Base-by-base conservation (phyloP, 306 rosid species). In the Medicago ruthenica region DNA sequence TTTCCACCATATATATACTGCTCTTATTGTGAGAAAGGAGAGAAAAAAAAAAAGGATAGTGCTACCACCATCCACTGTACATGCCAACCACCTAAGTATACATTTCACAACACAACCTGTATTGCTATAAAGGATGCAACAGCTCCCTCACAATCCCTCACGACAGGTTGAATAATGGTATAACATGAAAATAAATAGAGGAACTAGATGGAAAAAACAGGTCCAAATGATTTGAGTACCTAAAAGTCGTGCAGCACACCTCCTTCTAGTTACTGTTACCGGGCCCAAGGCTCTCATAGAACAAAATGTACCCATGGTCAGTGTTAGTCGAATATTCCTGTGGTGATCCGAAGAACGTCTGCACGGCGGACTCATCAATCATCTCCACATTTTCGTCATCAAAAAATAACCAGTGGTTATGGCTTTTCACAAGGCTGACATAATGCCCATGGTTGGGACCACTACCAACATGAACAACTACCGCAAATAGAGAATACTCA, bases 361-460 rank as follows among this genome's bases (percentile, higher is more conserved):
- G 99, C 90, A 96, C 99, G 8, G 93, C 93, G 7, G 98, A 90
- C 87, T 96, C 99, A 34, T 96, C 99, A 73, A 92, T 96, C 90
- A 92, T 96, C 89, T 96, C 99, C 64, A 96, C 98, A 64, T 92
- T 96, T 82, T 96, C 99, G 22, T 96, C 99, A 11, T 96, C 99
- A 76, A 96, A 96, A 88, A 96, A 96, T 76, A 96, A 79, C 99
- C 99, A 96, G 86, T 96, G 99, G 82, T 89, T 89, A 81, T 96
- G 99, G 89, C 99, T 96, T 86, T 96, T 96, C 90, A 96, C 99
- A 69, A 96, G 99, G 89, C 99, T 88, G 54, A 92, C 94, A 51
- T 96, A 96, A 85, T 96, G 99, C 51, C 99, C 99, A 47, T 96
- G 99, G 89, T 96, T 96, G 80, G 99, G 98, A 10, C 99, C 99